Evolutionary conservation across 176 grass and related monocot genomes (phyloP), one percentile per base, ranked within the genome.

Genomic region (Areca catechu): DNA sequence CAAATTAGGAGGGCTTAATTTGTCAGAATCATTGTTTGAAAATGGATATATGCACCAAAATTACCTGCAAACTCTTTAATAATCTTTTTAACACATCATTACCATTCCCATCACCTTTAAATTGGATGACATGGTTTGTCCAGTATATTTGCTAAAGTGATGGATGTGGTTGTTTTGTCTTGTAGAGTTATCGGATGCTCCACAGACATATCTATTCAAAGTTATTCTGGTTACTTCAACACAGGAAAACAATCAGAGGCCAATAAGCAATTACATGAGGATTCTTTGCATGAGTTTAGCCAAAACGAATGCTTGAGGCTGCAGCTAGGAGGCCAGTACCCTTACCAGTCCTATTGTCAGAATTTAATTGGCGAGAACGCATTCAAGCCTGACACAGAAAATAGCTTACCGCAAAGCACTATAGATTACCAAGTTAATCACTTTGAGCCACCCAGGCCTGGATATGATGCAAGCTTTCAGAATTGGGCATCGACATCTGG

Each of bases 391-490:
- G 81, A 85, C 9, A 20, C 70, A 21, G 86, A 81, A n/a, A 60
- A 61, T 61, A 72, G 58, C 21, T 52, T 72, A 53, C 49, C 28
- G 5, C 19, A 61, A n/a, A 61, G 49, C 22, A 34, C 56, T 61
- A 61, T 37, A 19, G 69, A 72, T 72, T 72, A 61, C 49, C 62
- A 49, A 34, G 58, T 70, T 5, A 37, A 76, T 12, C 58, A 78
- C 57, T 89, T 72, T 43, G 86, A 85, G 27, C 49, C 80, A 49
- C 67, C 86, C 1, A 80, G 78, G 75, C 63, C 78, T 1, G 75
- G 63, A 19, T 82, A 90, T 30, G 86, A 82, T 64, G 71, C 77
- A 56, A 81, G 67, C 78, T 85, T 85, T 67, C 86, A 89, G 27
- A 84, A 73, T 61, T 89, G 86, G 81, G 86, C 86, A 15, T 66